Conservation (phyloP, 495 filamentous ascomycete species). For the Cudoniella acicularis region DNA sequence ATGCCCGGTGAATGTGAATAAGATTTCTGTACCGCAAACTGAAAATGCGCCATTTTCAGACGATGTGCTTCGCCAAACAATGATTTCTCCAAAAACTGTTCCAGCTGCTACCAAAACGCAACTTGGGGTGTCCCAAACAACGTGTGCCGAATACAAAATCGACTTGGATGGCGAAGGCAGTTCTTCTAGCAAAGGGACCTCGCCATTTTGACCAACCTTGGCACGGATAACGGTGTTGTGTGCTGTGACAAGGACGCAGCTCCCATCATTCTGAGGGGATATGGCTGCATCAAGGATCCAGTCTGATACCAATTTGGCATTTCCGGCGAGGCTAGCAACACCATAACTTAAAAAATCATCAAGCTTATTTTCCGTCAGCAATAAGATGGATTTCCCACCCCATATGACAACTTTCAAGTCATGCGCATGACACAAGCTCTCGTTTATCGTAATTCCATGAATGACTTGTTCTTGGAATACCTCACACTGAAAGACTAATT, state of each 20-base stretch:
- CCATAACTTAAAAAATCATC: not conserved
- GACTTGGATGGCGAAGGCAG: conserved; percentile 70
- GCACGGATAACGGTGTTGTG: conserved; percentile 68
- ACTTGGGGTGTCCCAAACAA: conserved; percentile 52
- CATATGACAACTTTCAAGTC: conserved; percentile 44
- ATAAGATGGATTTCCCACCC: conserved; percentile 41
- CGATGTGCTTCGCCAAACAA: conserved; percentile 75
- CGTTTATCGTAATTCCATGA: conserved; percentile 58
- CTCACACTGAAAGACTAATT: conserved; percentile 33
- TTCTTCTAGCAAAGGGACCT: conserved; percentile 29
- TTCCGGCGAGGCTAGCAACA: conserved; percentile 5
- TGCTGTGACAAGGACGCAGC: conserved; percentile 63
- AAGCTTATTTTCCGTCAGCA: conserved; percentile 7
- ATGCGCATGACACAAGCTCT: conserved; percentile 2
- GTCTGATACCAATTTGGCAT: conserved; percentile 51
- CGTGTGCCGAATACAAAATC: conserved; percentile 82
- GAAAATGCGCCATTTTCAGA: conserved; percentile 1
- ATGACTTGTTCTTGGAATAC: conserved; percentile 64
- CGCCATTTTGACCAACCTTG: conserved; percentile 14
- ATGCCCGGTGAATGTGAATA: conserved; percentile 79
- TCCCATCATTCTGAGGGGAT: conserved; percentile 29
- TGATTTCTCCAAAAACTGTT: conserved; percentile 89
- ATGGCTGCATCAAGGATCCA: conserved; percentile 81
- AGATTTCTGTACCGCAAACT: conserved; percentile 43
- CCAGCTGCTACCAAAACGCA: conserved; percentile 76